Evolutionary conservation across 768 basidiomycete genomes (phyloP).

Genomic region (Macrolepiota dolichaula): DNA sequence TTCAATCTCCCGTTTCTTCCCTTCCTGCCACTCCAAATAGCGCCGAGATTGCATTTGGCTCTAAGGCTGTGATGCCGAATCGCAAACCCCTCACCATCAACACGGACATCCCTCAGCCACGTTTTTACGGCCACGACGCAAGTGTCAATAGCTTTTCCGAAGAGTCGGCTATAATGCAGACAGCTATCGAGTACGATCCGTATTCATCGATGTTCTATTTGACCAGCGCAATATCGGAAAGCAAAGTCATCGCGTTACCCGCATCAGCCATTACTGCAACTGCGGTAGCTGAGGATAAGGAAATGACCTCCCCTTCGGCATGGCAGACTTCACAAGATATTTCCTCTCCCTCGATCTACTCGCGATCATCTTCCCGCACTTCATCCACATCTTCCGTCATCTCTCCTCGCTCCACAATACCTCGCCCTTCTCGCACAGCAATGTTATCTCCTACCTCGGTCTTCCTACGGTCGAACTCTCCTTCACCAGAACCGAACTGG

Average conservation of each 20-base stretch:
- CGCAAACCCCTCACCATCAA: conserved; percentile 50
- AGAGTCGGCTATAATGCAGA: conserved; percentile 68
- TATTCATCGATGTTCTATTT: conserved; percentile 58
- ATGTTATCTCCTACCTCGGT: conserved; percentile 28
- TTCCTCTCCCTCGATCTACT: conserved; percentile 43
- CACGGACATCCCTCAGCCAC: conserved; percentile 44
- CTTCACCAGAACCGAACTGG: conserved; percentile 25
- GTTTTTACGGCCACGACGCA: conserved; percentile 43
- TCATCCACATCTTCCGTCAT: conserved; percentile 28
- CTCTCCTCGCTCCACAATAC: conserved; percentile 18
- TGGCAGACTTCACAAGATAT: conserved; percentile 46
- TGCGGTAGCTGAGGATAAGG: conserved; percentile 47
- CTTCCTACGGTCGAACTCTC: conserved; percentile 18
- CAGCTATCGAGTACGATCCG: conserved; percentile 65
- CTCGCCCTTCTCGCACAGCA: conserved; percentile 24
- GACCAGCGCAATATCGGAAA: conserved; percentile 38
- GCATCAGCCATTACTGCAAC: conserved; percentile 31
- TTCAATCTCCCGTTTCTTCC: conserved; percentile 50
- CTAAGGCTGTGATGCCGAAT: conserved; percentile 29
- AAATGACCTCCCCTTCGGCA: conserved; percentile 47
- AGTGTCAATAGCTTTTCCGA: conserved; percentile 43
- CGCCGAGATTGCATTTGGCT: conserved; percentile 38
- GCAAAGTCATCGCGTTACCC: conserved; percentile 34
- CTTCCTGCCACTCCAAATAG: conserved; percentile 58
- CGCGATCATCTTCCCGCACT: conserved; percentile 36